Conservation (phyloP, 352 stramenopile species). For the Blastocystis sp. region DNA sequence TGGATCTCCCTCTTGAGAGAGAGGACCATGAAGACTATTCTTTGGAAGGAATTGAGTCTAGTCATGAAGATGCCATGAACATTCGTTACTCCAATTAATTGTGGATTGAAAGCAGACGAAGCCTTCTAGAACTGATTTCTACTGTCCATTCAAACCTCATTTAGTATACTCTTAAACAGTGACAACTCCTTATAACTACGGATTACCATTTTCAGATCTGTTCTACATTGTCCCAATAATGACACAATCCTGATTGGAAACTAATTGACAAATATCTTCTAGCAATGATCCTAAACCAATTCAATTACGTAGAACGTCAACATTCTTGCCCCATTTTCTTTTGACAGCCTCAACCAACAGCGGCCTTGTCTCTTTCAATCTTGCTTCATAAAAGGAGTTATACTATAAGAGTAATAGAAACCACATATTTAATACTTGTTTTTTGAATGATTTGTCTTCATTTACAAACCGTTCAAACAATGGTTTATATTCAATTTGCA, state of each 20-base stretch:
- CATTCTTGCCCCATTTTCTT: background rate
- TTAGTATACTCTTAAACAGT: slow-evolving; percentile 57
- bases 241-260: slow-evolving; percentile 29
- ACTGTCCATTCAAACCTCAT: background rate
- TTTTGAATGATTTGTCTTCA: background rate
- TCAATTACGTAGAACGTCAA: background rate
- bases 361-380: slow-evolving; percentile 27
- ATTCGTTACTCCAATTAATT: slow-evolving; percentile 27
- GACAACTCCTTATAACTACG: slow-evolving; percentile 54
- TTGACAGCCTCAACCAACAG: background rate
- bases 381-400: slow-evolving; percentile 19
- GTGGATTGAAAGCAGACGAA: slow-evolving; percentile 49
- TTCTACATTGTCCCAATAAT: slow-evolving; percentile 47
- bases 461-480: background rate
- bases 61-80: background rate
- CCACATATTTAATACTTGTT: background rate
- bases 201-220: background rate
- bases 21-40: slow-evolving; percentile 39
- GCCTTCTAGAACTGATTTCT: slow-evolving; percentile 1
- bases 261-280: slow-evolving; percentile 29
- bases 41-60: slow-evolving; percentile 59
- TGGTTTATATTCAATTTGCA: background rate
- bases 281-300: background rate
- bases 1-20: slow-evolving; percentile 46
- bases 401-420: background rate